These are phyloP conservation scores for Trichoderma guizhouense DNA, from an alignment of 2,329 filamentous ascomycete species.

Conservation along the genomic window DNA sequence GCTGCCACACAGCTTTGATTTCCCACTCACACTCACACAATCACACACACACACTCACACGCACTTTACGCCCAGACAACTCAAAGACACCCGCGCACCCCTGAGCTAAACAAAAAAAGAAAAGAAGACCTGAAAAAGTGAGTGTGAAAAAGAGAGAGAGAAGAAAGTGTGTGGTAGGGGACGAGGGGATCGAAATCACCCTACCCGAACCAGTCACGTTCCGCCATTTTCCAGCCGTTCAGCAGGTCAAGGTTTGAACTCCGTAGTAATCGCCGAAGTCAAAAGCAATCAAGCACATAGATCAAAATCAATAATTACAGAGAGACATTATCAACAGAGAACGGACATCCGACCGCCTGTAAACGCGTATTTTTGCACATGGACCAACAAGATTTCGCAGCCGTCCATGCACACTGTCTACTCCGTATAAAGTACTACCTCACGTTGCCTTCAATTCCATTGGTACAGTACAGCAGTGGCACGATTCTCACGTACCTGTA, in stretches of 20 bases:
- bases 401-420: not conserved
- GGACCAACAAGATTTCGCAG: not conserved
- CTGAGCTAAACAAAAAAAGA: constrained; percentile 4
- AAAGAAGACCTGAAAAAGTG: not conserved
- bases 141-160: not conserved
- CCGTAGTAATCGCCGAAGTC: constrained; percentile 1
- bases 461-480: not conserved
- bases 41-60: not conserved
- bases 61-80: not conserved
- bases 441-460: not conserved
- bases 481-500: not conserved
- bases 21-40: not conserved
- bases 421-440: not conserved
- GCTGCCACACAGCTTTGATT: not conserved
- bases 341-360: not conserved
- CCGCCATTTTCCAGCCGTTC: not conserved
- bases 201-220: not conserved
- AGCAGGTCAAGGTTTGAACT: constrained; percentile 4
- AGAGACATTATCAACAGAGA: not conserved
- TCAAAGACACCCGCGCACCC: not conserved
- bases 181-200: not conserved
- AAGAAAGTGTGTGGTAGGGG: not conserved
- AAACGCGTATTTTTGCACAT: not conserved
- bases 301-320: not conserved
- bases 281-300: not conserved